Base-by-base conservation (phyloP, 305 asterid genomes). In the Fraxinus sp. region DNA sequence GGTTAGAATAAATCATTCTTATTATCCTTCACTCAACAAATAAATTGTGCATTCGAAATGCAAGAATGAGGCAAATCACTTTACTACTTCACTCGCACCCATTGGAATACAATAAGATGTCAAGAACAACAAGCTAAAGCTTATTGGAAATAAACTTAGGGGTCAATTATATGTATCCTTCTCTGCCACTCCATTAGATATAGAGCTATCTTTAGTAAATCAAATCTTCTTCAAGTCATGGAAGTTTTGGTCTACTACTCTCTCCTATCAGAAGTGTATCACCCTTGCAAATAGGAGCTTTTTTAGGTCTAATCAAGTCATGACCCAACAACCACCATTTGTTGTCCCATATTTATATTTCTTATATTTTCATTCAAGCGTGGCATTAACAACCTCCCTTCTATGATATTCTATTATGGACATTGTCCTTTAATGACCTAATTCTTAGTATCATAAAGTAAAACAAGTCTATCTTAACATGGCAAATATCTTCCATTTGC, bases 41-140 rank as follows among this genome's bases (percentile, higher is more conserved):
- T 26, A 80, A 26, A 76, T 9, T 55, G 68, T 14, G 32, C 18
- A 59, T 66, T 22, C 13, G 18, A 66, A 66, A 24, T 66, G 5
- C 14, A 26, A 24, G 72, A 59, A 83, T 10, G 46, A 24, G 30
- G 46, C 28, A 39, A 79, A 80, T 49, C 80, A 79, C 46, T 80
- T 73, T 33, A 22, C 59, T 59, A 59, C 64, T 30, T 57, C 24
- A 13, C 46, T 70, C 33, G 39, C 30, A 73, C 24, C 76, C 79
- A 70, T 20, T 44, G 52, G 62, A 33, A 49, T 76, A 44, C 70
- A 62, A 36, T 74, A 46, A 26, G 30, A 26, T 44, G 78, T 10
- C 76, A 64, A 16, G 46, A 37, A 28, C 14, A 33, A 75, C 4
- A 39, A 39, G 20, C 70, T 26, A 11, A 76, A 20, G 74, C 74